Base-by-base conservation (phyloP, 1,139 yeast genomes). In the Sugiyamaella japonica region DNA sequence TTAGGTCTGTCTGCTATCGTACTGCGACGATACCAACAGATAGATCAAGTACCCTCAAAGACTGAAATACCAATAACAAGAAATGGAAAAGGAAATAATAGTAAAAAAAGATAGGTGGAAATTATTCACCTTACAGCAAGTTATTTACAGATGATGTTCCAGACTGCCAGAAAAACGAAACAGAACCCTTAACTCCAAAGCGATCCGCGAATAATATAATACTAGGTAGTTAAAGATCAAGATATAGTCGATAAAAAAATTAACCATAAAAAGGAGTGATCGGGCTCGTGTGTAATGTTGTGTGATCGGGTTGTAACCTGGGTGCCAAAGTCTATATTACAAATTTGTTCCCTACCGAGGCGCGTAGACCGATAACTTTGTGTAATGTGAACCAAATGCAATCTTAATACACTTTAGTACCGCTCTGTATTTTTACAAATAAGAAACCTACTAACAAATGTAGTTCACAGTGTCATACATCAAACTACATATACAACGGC, bases 101-200 rank as follows among this genome's bases (percentile, higher is more conserved):
- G 6, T 3, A 20, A 20, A n/a, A 31, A 31, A 31, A 8, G 13
- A 31, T 8, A 31, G 13, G 3, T 31, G 8, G 13, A 31, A 31
- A 31, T n/a, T 31, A 10, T 31, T 31, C 36, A 31, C 36, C 36
- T 10, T n/a, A 4, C 36, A n/a, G 36, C 36, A 10, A 31, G 36
- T 31, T 10, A 31, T 31, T 31, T 31, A 20, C 25, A 20, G 25
- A 20, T 20, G 25, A 6, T 20, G 25, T 20, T 20, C 25, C 3
- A 20, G 6, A 20, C 25, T 3, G 25, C 25, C 7, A 31, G 36
- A 7, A 31, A 10, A 10, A 31, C 3, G 13, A 31, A 7, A 31
- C 36, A 31, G 36, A 31, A 31, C 48, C 48, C 48, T 44, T 44
- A 44, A 44, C 48, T 32, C 48, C 31, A 44, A 44, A 44, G 17